phyloP scores from a whole-genome alignment of 1,284 basidiomycete species.

The Sparassis latifolia region DNA sequence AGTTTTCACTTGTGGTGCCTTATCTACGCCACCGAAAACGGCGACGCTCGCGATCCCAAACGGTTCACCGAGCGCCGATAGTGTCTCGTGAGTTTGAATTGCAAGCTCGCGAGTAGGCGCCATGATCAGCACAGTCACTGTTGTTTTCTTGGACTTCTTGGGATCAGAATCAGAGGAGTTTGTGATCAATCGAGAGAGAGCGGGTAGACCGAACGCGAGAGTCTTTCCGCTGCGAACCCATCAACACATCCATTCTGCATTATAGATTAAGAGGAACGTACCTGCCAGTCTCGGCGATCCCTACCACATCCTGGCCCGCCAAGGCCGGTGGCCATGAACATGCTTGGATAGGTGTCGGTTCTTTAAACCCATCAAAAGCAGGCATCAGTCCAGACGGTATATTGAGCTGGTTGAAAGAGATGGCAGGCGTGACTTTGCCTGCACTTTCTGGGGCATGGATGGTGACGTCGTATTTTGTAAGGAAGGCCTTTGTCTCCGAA shows the following conservation, averaged over 20 bases:
- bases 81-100: slow-evolving; percentile 88
- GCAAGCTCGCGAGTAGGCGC: slow-evolving; percentile 95
- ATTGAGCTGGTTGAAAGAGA: slow-evolving; percentile 71
- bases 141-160: slow-evolving; percentile 27
- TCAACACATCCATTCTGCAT: not conserved
- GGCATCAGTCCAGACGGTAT: slow-evolving; percentile 57
- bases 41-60: slow-evolving; percentile 80
- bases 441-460: slow-evolving; percentile 51
- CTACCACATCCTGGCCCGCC: slow-evolving; percentile 82
- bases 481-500: slow-evolving; percentile 53
- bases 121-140: slow-evolving; percentile 78
- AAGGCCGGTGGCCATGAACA: slow-evolving; percentile 93
- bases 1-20: slow-evolving; percentile 72
- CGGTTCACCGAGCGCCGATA: slow-evolving; percentile 71
- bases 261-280: slow-evolving; percentile 19
- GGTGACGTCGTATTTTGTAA: slow-evolving; percentile 69
- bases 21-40: slow-evolving; percentile 89
- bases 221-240: slow-evolving; percentile 79
- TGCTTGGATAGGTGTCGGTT: slow-evolving; percentile 94
- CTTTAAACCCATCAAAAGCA: slow-evolving; percentile 70
- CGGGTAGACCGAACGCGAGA: slow-evolving; percentile 92
- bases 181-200: slow-evolving; percentile 63
- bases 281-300: slow-evolving; percentile 97
- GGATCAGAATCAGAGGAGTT: slow-evolving; percentile 9
- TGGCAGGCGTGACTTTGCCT: slow-evolving; percentile 56